phyloP scores from a whole-genome alignment of 345 rosid species.

The Camelina laxa region DNA sequence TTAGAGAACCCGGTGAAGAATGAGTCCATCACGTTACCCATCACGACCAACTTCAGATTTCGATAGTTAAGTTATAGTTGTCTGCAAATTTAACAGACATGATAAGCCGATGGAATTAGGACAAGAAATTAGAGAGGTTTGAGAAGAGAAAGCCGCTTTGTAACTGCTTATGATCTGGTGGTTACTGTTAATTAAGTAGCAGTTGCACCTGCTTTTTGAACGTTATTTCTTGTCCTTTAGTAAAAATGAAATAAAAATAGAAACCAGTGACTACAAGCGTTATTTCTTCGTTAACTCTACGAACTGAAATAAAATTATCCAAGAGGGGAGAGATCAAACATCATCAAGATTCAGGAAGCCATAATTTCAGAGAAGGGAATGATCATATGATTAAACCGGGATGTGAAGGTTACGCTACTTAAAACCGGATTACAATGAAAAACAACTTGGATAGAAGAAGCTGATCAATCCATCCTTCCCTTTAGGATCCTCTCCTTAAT shows the following conservation, averaged over 20 bases:
- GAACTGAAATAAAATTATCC: conserved; percentile 26
- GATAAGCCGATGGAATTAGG: neutral
- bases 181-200: conserved; percentile 15
- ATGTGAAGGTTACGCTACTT: conserved; percentile 24
- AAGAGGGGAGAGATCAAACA: conserved; percentile 24
- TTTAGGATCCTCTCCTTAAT: conserved; percentile 81
- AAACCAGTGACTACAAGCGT: neutral
- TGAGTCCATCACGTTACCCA: conserved; percentile 51
- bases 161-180: conserved; percentile 38
- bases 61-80: neutral
- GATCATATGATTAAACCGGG: conserved; percentile 20
- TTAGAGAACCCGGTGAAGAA: conserved; percentile 49
- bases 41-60: conserved; percentile 24
- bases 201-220: neutral
- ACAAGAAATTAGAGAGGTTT: conserved; percentile 5
- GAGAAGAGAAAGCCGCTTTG: neutral
- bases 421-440: conserved; percentile 30
- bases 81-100: neutral
- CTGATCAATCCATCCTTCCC: conserved; percentile 92
- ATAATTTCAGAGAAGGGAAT: conserved; percentile 14
- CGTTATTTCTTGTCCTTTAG: neutral
- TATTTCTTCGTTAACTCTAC: conserved; percentile 7
- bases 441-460: conserved; percentile 23
- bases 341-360: conserved; percentile 1
- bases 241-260: conserved; percentile 1